A percentile compares a stretch with the other conserved stretches of the same genome.
These are phyloP conservation scores for Agapanthus africanus DNA, from an alignment of 106 monocot species.

Conservation along the genomic window DNA sequence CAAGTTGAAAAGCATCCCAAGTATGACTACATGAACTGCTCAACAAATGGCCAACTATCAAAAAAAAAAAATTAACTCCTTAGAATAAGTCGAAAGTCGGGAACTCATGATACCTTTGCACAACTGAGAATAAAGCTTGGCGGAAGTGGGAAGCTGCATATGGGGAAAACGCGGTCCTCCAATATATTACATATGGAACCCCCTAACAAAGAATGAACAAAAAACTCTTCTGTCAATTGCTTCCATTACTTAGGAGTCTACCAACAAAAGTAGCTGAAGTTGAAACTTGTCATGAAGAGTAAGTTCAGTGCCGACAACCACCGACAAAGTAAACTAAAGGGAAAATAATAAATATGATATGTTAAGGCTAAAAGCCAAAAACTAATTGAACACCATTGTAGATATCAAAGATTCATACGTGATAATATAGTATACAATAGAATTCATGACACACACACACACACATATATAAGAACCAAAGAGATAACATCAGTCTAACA, in stretches of 20 bases:
- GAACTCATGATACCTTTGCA: constrained; percentile 47
- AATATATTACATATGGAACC: constrained; percentile 70
- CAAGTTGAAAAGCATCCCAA: constrained; percentile 97
- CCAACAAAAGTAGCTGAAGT: not conserved
- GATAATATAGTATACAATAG: not conserved
- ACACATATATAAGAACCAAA: not conserved
- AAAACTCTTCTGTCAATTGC: not conserved
- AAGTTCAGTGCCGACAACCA: not conserved
- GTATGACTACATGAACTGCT: constrained; percentile 68
- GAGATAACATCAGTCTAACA: not conserved
- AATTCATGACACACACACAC: too few relatives aligned
- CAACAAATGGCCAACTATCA: too few relatives aligned
- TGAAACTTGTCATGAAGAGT: not conserved
- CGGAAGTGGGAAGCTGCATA: constrained; percentile 68
- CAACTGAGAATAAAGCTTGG: constrained; percentile 58
- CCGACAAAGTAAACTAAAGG: not conserved
- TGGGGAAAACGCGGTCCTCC: constrained; percentile 54
- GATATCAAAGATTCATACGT: too few relatives aligned
- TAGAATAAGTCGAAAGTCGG: not conserved
- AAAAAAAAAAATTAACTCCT: not conserved
- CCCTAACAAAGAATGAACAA: constrained; percentile 34
- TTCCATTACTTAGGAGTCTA: not conserved
- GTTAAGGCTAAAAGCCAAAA: not conserved
- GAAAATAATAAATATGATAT: too few relatives aligned
- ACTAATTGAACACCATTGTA: not conserved